Conservation (phyloP, 2,329 filamentous ascomycete genomes). For the Diaporthe capsici region DNA sequence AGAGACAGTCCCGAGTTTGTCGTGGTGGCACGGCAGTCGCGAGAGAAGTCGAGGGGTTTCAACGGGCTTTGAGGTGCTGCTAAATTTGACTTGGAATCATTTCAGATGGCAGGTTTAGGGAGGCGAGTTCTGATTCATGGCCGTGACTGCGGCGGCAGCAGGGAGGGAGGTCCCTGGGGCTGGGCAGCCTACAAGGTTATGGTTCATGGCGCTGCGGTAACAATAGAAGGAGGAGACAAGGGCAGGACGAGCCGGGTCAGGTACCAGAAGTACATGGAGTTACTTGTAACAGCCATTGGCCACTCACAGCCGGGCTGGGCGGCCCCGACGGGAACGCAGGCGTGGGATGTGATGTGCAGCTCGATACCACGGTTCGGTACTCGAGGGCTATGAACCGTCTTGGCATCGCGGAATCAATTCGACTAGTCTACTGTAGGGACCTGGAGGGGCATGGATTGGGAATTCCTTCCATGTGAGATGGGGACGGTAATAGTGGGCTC, state of each 20-base stretch:
- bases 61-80: constrained; percentile 7
- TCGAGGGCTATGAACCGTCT: background rate
- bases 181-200: constrained; percentile 4
- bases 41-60: constrained; percentile 4
- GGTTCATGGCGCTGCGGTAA: background rate
- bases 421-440: background rate
- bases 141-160: background rate
- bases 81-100: constrained; percentile 29
- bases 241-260: constrained; percentile 6
- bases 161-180: constrained; percentile 12
- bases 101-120: constrained; percentile 20
- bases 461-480: background rate
- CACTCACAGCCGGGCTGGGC: background rate
- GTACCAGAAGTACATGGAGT: constrained; percentile 20
- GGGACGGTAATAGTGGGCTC: background rate
- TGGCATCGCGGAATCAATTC: constrained; percentile 2
- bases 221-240: background rate
- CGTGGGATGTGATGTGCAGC: constrained; percentile 22
- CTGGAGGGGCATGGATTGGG: background rate
- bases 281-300: background rate
- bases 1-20: background rate
- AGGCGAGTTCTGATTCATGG: constrained; percentile 24
- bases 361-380: constrained; percentile 26
- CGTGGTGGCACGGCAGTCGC: background rate
- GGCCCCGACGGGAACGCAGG: background rate